These are phyloP conservation scores for Daldinia bambusicola DNA, from an alignment of 495 filamentous ascomycete species.

Conservation along the genomic window DNA sequence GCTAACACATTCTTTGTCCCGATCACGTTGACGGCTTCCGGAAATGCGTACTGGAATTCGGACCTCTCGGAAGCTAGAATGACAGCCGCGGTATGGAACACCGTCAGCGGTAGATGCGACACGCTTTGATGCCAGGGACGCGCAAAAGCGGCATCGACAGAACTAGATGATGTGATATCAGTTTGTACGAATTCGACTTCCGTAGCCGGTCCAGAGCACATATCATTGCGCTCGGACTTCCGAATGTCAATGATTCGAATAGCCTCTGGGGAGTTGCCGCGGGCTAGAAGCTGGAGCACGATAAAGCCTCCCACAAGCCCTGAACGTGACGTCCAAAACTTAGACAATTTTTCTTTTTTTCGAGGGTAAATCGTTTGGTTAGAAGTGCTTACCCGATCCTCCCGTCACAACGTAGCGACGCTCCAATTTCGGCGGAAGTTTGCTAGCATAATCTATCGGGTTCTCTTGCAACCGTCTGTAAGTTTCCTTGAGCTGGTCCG, in stretches of 20 bases:
- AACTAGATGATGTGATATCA: conserved; percentile 53
- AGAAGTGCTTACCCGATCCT: conserved; percentile 61
- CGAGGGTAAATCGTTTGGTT: neutral
- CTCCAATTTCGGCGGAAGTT: conserved; percentile 63
- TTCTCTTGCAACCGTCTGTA: conserved; percentile 54
- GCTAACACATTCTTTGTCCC: conserved; percentile 68
- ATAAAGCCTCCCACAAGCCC: conserved; percentile 58
- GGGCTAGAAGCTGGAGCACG: conserved; percentile 56
- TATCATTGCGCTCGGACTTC: conserved; percentile 50
- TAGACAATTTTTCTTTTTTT: conserved; percentile 7
- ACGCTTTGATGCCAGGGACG: conserved; percentile 51
- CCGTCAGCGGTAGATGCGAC: conserved; percentile 51
- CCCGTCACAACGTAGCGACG: conserved; percentile 68
- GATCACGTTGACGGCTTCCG: conserved; percentile 63
- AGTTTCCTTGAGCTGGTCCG: conserved; percentile 55
- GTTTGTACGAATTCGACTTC: conserved; percentile 53
- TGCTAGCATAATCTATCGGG: conserved; percentile 59
- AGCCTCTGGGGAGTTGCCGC: conserved; percentile 51
- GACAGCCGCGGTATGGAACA: conserved; percentile 59
- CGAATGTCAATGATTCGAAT: conserved; percentile 59
- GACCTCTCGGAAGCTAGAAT: conserved; percentile 58
- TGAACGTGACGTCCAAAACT: conserved; percentile 26
- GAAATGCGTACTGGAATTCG: conserved; percentile 50
- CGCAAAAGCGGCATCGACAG: conserved; percentile 50
- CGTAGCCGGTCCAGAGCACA: conserved; percentile 44